A percentile compares a stretch with the other conserved stretches of the same genome.
These are phyloP conservation scores for Monosporascus sp. DNA, from an alignment of 2,329 filamentous ascomycete genomes.

Conservation along the genomic window DNA sequence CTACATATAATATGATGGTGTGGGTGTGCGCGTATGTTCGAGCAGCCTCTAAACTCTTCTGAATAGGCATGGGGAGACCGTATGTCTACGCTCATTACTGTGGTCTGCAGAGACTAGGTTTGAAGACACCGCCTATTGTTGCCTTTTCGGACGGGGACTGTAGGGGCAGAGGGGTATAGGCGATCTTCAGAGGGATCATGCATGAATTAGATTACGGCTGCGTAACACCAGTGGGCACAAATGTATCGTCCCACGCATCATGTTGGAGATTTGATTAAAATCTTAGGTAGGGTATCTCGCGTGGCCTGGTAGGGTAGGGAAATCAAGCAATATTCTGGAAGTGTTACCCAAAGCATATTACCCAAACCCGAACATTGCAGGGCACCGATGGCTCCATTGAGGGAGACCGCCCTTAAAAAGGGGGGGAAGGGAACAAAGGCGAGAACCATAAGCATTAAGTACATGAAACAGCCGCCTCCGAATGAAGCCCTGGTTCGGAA, in stretches of 20 bases:
- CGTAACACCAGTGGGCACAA: not conserved
- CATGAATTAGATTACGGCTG: not conserved
- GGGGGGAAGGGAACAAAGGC: not conserved
- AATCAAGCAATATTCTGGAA: not conserved
- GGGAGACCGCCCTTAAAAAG: not conserved
- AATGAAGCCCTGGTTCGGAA: not conserved
- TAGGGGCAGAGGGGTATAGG: not conserved
- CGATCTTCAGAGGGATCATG: not conserved
- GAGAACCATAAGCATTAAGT: not conserved
- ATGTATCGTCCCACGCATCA: not conserved
- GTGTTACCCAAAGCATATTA: not conserved
- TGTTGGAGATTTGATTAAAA: not conserved
- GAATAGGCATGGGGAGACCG: too few species aligned
- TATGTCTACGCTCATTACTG: not conserved
- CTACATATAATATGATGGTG: too few species aligned
- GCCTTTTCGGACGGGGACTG: not conserved
- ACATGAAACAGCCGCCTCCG: not conserved
- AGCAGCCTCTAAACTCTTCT: too few species aligned
- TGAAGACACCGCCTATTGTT: not conserved
- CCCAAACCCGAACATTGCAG: not conserved
- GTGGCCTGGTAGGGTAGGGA: not conserved
- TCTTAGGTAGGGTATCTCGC: not conserved
- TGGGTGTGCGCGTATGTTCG: too few species aligned
- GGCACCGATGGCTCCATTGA: not conserved
- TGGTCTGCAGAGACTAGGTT: not conserved